Base-by-base conservation (phyloP, 345 rosid genomes). In the Populus pruinosa region DNA sequence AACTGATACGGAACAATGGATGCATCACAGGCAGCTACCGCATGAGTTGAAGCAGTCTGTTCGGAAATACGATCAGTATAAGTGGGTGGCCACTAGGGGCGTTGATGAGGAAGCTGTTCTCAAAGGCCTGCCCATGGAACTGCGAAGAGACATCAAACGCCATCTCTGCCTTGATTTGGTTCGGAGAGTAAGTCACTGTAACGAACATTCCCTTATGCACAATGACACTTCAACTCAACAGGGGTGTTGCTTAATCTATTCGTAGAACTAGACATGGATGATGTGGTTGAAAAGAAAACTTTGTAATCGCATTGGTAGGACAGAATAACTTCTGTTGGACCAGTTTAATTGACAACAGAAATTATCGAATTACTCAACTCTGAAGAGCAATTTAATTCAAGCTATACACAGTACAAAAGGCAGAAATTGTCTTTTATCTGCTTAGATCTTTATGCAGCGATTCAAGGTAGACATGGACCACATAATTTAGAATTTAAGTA, bases 1-100 rank as follows among this genome's bases (percentile, higher is more conserved):
- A 84, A 91, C 94, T 13, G 99, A 93, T 80, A 88, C 94, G 41
- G 98, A 95, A 71, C 91, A 95, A 79, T 95, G 99, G 99, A 95
- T 95, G 97, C 91, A 56, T 35, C 99, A 95, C 80, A 86, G 99
- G 80, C 96, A 93, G 80, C 91, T 95, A 5, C 98, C 99, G 47
- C 78, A 76, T 10, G 91, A 89, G 17, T 79, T 95, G 64, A 90
- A 87, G 77, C 87, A 84, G 63, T 86, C 91, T 10, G 88, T 95
- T n/a, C 74, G 97, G 70, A 93, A 87, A 82, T 90, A 92, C 47
- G 96, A 93, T 65, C 96, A 93, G 38, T 95, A 90, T 77, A 93
- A 92, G 67, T 95, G 98, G 99, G 67, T 89, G 62, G 97, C 98
- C 2, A 95, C 98, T 13, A 56, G 96, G 74, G 98, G 98, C 50